These are phyloP conservation scores for Annulohypoxylon stygium DNA, from an alignment of 495 filamentous ascomycete species.

Conservation along the genomic window DNA sequence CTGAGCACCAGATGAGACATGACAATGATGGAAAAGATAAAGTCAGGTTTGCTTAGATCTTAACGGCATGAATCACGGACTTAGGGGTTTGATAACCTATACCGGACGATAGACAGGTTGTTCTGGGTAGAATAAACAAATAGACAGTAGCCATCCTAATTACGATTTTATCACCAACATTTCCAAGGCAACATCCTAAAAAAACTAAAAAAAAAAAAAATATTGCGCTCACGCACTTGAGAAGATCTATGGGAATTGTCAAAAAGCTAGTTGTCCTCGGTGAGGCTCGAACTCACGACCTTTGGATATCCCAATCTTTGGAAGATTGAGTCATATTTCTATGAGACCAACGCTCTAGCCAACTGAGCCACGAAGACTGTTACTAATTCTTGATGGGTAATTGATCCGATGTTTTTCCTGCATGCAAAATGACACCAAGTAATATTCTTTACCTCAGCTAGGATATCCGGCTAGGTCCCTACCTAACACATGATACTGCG, in stretches of 20 bases:
- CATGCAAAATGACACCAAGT: neutral
- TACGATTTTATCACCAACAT: too few relatives aligned
- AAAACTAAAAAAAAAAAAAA: neutral
- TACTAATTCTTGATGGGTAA: neutral
- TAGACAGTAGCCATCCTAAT: neutral
- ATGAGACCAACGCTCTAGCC: slow-evolving; percentile 22
- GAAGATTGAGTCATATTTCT: slow-evolving; percentile 17
- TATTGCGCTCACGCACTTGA: neutral
- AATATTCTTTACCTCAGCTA: neutral
- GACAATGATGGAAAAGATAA: slow-evolving; percentile 17
- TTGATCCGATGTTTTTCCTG: neutral
- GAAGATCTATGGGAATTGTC: neutral
- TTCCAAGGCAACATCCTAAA: neutral
- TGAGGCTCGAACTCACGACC: slow-evolving; percentile 24
- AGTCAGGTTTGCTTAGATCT: slow-evolving; percentile 20
- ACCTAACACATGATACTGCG: neutral
- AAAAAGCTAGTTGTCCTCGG: slow-evolving; percentile 5
- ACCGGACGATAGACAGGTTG: neutral
- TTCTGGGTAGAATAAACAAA: slow-evolving; percentile 8
- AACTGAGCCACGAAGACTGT: slow-evolving; percentile 22
- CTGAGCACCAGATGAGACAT: slow-evolving; percentile 15
- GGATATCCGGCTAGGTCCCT: neutral
- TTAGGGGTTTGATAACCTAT: neutral
- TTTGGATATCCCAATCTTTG: slow-evolving; percentile 22
- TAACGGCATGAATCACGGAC: neutral